These are phyloP conservation scores for Kodamaea suecica DNA, from an alignment of 1,139 yeast species.

Conservation along the genomic window DNA sequence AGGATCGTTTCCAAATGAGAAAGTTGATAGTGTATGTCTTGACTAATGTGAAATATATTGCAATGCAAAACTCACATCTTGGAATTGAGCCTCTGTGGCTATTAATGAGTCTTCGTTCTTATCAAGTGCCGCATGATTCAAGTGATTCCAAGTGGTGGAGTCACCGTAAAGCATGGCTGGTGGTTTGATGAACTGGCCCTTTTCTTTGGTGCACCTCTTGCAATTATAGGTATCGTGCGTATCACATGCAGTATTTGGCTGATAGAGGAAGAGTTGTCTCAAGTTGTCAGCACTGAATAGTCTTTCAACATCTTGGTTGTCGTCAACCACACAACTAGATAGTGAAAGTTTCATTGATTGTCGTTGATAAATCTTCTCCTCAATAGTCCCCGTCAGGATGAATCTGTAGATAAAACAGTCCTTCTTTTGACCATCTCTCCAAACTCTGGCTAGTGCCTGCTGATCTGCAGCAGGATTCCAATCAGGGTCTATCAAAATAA, in stretches of 20 bases:
- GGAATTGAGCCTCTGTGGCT: conserved; percentile 64
- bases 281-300: conserved; percentile 81
- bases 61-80: conserved; percentile 81
- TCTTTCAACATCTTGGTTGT: conserved; percentile 91
- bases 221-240: conserved; percentile 94
- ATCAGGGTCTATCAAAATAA: conserved; percentile 89
- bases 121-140: conserved; percentile 57
- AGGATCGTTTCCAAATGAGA: too few relatives aligned
- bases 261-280: conserved; percentile 70
- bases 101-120: conserved; percentile 74
- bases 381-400: conserved; percentile 92
- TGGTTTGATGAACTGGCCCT: conserved; percentile 60
- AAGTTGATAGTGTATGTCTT: too few relatives aligned
- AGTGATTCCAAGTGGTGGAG: conserved; percentile 96
- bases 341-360: conserved; percentile 94
- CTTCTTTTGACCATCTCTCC: conserved; percentile 99
- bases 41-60: conserved; percentile 80
- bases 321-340: conserved; percentile 96
- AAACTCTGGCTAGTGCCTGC: conserved; percentile 95
- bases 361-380: conserved; percentile 92
- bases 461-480: conserved; percentile 99
- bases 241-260: conserved; percentile 70
- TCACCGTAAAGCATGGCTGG: conserved; percentile 96
- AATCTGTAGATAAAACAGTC: conserved; percentile 94
- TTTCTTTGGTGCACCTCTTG: conserved; percentile 62